Base-by-base conservation (phyloP, 2,329 filamentous ascomycete species). In the Dactylellina leptospora region DNA sequence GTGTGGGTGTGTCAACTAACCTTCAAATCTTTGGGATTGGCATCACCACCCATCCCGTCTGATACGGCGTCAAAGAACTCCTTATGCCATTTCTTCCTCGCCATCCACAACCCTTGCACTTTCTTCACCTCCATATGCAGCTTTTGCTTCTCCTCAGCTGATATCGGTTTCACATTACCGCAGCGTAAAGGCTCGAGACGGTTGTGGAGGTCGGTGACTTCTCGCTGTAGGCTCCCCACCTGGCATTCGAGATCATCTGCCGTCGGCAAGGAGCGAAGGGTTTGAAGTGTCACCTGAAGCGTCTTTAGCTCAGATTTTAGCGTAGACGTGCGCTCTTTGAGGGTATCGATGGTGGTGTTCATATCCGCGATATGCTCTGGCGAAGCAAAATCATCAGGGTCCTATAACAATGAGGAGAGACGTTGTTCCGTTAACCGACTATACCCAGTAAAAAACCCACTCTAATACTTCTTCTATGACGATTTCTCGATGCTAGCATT, bases 281-380 rank as follows among this genome's bases (percentile, higher is more conserved):
- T 74, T 47, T 72, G 63, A 33, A 77, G 71, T 50, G 76, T 74
- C 45, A 74, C 63, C 60, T 77, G 75, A 47, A 75, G 63, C 16
- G 69, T 74, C 59, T 75, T 77, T 40, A 76, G 70, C 58, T 77
- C 61, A 54, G 71, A 51, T 69, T 76, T 77, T 61, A 74, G 60
- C 42, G 58, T 56, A 28, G 60, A 47, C 40, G 74, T 74, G 23
- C 75, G 73, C 28, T 66, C 54, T 40, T 74, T 77, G 38, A 73
- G 80, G 33, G 78, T 73, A 9, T 79, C 77, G 70, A 85, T 85
- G 28, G 82, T 79, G n/a, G 78, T 74, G 60, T 85, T 82, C 75
- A 87, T 81, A 13, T 79, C 78, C 40, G 81, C 79, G 42, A 87
- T 81, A 47, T 83, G 78, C 62, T 84, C 82, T 5, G 83, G 80